Percentiles rank a stretch among this genome's conserved stretches.
These are phyloP conservation scores for Volvox carteri DNA, from an alignment of 163 green algal genomes.

Conservation along the genomic window DNA sequence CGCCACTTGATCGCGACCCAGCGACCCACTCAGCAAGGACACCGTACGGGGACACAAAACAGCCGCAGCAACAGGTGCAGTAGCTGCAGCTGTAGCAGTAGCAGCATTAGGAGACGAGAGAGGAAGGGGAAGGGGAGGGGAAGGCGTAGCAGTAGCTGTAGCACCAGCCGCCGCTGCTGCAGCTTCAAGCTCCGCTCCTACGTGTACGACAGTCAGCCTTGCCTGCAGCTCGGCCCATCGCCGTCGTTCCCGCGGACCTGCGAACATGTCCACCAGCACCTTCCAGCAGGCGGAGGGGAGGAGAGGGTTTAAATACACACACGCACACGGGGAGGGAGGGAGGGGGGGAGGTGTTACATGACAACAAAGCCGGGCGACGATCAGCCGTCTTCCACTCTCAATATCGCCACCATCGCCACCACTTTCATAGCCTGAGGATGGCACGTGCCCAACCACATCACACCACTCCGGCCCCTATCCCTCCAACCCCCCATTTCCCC, in stretches of 20 bases:
- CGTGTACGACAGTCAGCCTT: slow-evolving; percentile 34
- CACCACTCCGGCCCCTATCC: too few species aligned
- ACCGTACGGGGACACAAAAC: slow-evolving; percentile 15
- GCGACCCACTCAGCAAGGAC: neutral
- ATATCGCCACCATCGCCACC: too few species aligned
- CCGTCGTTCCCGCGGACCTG: slow-evolving; percentile 36
- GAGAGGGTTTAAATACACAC: neutral
- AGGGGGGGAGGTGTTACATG: neutral
- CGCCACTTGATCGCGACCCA: slow-evolving; percentile 34
- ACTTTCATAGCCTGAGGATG: neutral
- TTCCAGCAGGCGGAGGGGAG: too few species aligned
- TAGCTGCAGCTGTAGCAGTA: neutral
- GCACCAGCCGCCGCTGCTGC: neutral
- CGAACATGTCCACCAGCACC: slow-evolving; percentile 57
- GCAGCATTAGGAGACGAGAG: too few species aligned
- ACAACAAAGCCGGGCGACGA: too few species aligned
- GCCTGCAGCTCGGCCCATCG: slow-evolving; percentile 37
- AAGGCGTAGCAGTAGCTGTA: neutral
- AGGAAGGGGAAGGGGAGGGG: too few species aligned
- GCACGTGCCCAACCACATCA: too few species aligned
- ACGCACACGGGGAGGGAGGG: neutral
- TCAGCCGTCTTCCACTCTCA: too few species aligned
- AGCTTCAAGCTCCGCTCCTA: neutral
- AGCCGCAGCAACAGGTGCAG: too few species aligned
- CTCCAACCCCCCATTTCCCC: too few species aligned